Conservation (phyloP, 2,329 filamentous ascomycete species). For the Colletotrichum sp. region DNA sequence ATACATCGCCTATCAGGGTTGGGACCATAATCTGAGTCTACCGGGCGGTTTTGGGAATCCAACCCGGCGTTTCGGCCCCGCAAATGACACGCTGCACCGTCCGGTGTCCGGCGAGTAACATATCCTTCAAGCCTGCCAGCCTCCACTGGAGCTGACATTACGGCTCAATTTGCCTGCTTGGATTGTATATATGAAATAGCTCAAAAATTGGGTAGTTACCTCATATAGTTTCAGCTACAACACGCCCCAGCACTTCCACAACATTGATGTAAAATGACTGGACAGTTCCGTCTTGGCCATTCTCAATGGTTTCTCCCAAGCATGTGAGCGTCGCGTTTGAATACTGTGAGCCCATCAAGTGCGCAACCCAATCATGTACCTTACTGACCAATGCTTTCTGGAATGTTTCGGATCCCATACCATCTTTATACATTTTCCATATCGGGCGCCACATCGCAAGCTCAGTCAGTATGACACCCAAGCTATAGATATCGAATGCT, state of each 20-base stretch:
- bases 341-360: neutral
- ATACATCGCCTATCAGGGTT: neutral
- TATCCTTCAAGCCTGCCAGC: neutral
- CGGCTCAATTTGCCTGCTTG: neutral
- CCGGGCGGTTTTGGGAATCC: neutral
- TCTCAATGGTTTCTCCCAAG: neutral
- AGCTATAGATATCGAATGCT: neutral
- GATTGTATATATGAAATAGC: neutral
- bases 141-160: neutral
- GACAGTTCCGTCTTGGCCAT: neutral
- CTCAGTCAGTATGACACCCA: neutral
- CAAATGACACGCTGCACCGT: neutral
- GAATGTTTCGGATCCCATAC: neutral
- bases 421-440: neutral
- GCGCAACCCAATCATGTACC: neutral
- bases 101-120: neutral
- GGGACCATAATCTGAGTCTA: neutral
- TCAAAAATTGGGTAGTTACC: neutral
- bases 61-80: neutral
- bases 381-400: neutral
- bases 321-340: neutral
- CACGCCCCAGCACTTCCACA: neutral
- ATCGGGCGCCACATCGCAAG: neutral
- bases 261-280: neutral
- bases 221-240: neutral